These are phyloP conservation scores for Rhodotorula babjevae DNA, from an alignment of 768 basidiomycete genomes.

Conservation along the genomic window DNA sequence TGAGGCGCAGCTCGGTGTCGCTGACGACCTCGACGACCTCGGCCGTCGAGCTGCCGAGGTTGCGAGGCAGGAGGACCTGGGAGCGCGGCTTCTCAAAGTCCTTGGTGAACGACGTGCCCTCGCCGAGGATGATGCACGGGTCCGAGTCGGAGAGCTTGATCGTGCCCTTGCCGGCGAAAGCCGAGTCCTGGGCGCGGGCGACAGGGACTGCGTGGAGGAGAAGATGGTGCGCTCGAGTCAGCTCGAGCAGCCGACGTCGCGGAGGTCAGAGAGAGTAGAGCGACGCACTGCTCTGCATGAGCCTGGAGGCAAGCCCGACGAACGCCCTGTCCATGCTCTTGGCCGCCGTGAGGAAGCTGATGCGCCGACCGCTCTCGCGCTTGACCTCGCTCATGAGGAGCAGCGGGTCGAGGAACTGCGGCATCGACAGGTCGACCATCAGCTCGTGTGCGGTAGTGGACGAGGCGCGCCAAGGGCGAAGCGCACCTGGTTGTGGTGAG, in stretches of 20 bases:
- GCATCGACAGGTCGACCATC: too few relatives aligned
- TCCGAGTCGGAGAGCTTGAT: constrained; percentile 64
- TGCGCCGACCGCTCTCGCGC: constrained; percentile 72
- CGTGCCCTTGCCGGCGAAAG: constrained; percentile 65
- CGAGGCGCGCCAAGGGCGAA: too few relatives aligned
- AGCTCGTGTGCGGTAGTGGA: too few relatives aligned
- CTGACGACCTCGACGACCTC: constrained; percentile 85
- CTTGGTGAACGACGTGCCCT: constrained; percentile 67
- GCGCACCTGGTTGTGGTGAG: constrained; percentile 81
- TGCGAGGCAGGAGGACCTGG: constrained; percentile 83
- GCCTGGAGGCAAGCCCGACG: constrained; percentile 71
- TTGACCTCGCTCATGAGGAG: constrained; percentile 78
- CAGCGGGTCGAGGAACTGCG: constrained; percentile 87
- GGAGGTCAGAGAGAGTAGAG: background rate
- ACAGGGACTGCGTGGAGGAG: constrained; percentile 71
- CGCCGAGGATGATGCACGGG: constrained; percentile 74
- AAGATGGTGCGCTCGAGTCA: too few relatives aligned
- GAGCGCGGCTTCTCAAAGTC: constrained; percentile 65
- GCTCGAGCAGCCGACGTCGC: too few relatives aligned
- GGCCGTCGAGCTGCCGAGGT: constrained; percentile 66
- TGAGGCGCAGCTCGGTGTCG: constrained; percentile 75
- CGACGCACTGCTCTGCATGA: constrained; percentile 82
- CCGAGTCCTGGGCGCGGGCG: constrained; percentile 79
- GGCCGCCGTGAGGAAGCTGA: constrained; percentile 82
- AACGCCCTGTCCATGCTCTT: constrained; percentile 75